Evolutionary conservation across 2,329 filamentous ascomycete species (phyloP).

Genomic region (Teratosphaeria zuluensis): DNA sequence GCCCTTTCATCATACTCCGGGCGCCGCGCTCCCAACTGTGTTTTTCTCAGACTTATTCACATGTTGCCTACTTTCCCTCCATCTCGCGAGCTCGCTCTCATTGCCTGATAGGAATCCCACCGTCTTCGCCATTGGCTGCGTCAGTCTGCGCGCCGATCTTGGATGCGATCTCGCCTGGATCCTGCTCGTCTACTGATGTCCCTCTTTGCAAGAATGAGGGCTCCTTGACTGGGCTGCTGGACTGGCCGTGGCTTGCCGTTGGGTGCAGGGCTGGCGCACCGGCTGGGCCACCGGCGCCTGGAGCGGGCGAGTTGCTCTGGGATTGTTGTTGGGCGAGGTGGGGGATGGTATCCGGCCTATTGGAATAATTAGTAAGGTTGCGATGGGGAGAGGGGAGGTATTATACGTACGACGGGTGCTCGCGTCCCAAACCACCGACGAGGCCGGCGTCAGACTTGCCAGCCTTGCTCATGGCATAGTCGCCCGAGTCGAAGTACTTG

Average conservation of each 20-base stretch:
- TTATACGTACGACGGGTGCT: conserved; percentile 74
- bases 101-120: conserved; percentile 13
- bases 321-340: conserved; percentile 24
- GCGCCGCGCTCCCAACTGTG: background rate
- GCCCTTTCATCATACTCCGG: background rate
- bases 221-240: conserved; percentile 82
- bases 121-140: background rate
- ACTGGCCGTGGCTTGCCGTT: conserved; percentile 42
- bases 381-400: conserved; percentile 40
- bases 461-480: conserved; percentile 90
- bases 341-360: conserved; percentile 29
- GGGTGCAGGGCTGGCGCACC: conserved; percentile 26
- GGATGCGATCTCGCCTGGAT: conserved; percentile 12
- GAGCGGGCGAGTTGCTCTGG: conserved; percentile 5
- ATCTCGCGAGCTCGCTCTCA: background rate
- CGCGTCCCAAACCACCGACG: conserved; percentile 83
- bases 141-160: conserved; percentile 21
- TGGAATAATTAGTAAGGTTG: background rate
- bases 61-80: background rate
- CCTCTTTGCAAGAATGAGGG: conserved; percentile 76
- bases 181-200: conserved; percentile 58
- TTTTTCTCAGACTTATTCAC: background rate
- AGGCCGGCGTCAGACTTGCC: conserved; percentile 84
- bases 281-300: conserved; percentile 5
- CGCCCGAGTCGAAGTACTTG: conserved; percentile 94